phyloP scores from a whole-genome alignment of 805 yeast genomes.

The Wickerhamiella brachini region DNA sequence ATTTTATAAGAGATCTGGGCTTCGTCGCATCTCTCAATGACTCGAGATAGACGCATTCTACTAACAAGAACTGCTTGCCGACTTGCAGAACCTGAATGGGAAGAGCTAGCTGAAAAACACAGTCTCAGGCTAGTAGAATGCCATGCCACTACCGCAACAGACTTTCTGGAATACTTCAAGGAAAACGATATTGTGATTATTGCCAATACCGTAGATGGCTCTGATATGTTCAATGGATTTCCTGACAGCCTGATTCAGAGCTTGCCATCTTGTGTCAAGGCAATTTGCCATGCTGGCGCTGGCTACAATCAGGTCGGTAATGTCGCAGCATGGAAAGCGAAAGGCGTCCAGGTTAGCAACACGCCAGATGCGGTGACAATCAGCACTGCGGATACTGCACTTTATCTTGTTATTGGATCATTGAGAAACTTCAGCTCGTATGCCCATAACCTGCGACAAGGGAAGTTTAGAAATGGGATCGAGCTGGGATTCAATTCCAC shows the following conservation, averaged over 20 bases:
- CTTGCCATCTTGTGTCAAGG: constrained; percentile 29
- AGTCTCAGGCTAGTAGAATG: constrained; percentile 33
- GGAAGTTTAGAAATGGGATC: constrained; percentile 34
- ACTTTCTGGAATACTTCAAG: constrained; percentile 28
- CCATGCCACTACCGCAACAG: constrained; percentile 28
- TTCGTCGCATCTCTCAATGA: too few species aligned
- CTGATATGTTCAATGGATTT: constrained; percentile 29
- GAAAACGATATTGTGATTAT: constrained; percentile 28
- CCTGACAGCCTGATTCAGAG: constrained; percentile 32
- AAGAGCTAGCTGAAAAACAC: constrained; percentile 30
- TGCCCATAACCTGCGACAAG: constrained; percentile 30
- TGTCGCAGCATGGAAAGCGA: constrained; percentile 28
- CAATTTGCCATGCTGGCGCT: constrained; percentile 39
- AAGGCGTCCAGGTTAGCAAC: constrained; percentile 37
- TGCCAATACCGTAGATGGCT: constrained; percentile 31
- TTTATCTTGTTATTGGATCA: constrained; percentile 39
- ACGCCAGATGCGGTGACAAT: constrained; percentile 40
- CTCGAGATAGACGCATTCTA: not conserved
- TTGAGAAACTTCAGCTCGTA: constrained; percentile 35
- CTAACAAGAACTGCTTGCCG: not conserved
- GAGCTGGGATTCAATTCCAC: constrained; percentile 37
- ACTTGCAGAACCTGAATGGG: constrained; percentile 33
- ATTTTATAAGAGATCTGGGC: not conserved
- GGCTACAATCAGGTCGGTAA: constrained; percentile 42
- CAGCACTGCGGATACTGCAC: constrained; percentile 45